phyloP scores from a whole-genome alignment of 2,329 filamentous ascomycete genomes.

The Colletotrichum musae region DNA sequence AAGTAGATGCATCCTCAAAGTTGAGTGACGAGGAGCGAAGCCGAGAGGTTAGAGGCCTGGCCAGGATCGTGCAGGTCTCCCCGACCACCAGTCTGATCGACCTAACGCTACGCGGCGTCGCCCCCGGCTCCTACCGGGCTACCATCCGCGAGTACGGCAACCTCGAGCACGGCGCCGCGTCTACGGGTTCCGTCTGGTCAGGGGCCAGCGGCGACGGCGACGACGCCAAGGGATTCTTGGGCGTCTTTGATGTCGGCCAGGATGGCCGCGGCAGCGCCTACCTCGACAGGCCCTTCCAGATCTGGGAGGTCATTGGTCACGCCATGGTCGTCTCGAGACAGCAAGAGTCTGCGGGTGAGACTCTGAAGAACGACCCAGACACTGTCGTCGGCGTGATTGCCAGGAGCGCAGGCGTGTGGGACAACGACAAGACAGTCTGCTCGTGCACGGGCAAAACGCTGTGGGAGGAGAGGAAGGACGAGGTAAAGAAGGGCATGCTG shows the following conservation, averaged over 20 bases:
- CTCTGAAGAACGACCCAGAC: slow-evolving; percentile 80
- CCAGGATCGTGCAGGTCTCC: slow-evolving; percentile 93
- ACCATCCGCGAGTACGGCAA: slow-evolving; percentile 90
- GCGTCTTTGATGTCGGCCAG: slow-evolving; percentile 80
- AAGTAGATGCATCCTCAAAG: slow-evolving; percentile 54
- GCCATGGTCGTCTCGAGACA: slow-evolving; percentile 87
- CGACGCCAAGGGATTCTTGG: slow-evolving; percentile 71
- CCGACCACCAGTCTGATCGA: slow-evolving; percentile 86
- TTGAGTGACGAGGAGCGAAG: slow-evolving; percentile 52
- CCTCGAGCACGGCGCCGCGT: slow-evolving; percentile 85
- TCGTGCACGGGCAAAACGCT: slow-evolving; percentile 98
- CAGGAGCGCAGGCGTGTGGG: slow-evolving; percentile 97
- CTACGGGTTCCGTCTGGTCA: slow-evolving; percentile 87
- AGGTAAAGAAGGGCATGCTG: slow-evolving; percentile 91
- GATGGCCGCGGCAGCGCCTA: slow-evolving; percentile 86
- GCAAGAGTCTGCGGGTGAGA: slow-evolving; percentile 65
- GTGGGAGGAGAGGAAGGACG: slow-evolving; percentile 96
- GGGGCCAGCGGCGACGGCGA: slow-evolving; percentile 56
- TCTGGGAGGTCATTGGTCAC: slow-evolving; percentile 97
- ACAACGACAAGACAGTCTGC: slow-evolving; percentile 98
- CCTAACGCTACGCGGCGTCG: slow-evolving; percentile 86
- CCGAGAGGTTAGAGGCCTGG: slow-evolving; percentile 84
- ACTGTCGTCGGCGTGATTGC: slow-evolving; percentile 95
- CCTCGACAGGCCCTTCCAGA: slow-evolving; percentile 84
- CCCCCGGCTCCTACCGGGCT: slow-evolving; percentile 85